Percentiles rank a stretch among this genome's conserved stretches.
phyloP scores from a whole-genome alignment of 2,329 filamentous ascomycete species.

The Hypomyces rosellus region DNA sequence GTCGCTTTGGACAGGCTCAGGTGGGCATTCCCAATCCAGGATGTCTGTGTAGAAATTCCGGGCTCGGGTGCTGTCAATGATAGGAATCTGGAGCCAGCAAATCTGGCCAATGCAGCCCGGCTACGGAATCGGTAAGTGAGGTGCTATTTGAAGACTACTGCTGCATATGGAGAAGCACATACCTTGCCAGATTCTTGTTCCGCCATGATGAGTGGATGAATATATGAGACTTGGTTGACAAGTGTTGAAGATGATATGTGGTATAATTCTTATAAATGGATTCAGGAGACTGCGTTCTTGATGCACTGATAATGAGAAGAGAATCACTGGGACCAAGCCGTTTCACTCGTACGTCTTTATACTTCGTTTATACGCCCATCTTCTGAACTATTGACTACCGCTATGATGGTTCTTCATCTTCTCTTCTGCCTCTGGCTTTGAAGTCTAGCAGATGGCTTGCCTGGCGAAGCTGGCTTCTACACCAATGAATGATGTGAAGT shows the following conservation, averaged over 20 bases:
- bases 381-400: too few relatives aligned
- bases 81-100: conserved; percentile 35
- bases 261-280: too few relatives aligned
- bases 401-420: background rate
- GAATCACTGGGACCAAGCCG: too few relatives aligned
- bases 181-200: background rate
- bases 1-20: conserved; percentile 16
- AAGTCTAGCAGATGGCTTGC: background rate
- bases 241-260: too few relatives aligned
- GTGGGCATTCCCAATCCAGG: conserved; percentile 26
- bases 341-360: too few relatives aligned
- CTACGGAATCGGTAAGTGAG: background rate
- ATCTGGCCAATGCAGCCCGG: conserved; percentile 23
- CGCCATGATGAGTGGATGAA: background rate
- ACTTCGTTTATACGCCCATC: too few relatives aligned
- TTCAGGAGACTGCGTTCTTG: too few relatives aligned
- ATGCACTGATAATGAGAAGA: too few relatives aligned
- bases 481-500: background rate
- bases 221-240: too few relatives aligned
- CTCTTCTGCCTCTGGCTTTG: background rate
- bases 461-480: background rate
- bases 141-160: background rate
- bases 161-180: background rate
- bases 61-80: conserved; percentile 27
- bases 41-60: conserved; percentile 32